Percentiles rank a stretch among this genome's conserved stretches.
These are phyloP conservation scores for Spiraea crenata DNA, from an alignment of 331 rosid genomes.

Conservation along the genomic window DNA sequence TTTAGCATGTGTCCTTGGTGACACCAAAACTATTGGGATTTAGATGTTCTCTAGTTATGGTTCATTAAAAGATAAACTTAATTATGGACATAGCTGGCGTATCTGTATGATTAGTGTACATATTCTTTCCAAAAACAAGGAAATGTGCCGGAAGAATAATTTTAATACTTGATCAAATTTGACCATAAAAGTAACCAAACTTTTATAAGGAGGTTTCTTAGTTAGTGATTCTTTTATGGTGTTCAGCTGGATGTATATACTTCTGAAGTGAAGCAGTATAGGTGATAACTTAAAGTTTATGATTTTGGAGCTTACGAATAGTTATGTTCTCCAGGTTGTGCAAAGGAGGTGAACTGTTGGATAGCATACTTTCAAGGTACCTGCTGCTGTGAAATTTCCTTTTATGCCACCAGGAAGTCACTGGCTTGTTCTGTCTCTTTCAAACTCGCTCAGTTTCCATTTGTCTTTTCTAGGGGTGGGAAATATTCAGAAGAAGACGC, in stretches of 20 bases:
- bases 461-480: constrained; percentile 64
- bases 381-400: constrained; percentile 11
- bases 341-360: constrained; percentile 86
- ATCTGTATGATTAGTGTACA: neutral
- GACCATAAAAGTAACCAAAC: neutral
- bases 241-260: neutral
- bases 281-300: neutral
- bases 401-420: constrained; percentile 14
- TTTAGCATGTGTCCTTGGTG: neutral
- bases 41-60: neutral
- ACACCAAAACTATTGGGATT: neutral
- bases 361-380: constrained; percentile 86
- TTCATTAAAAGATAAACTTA: neutral
- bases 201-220: neutral
- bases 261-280: neutral
- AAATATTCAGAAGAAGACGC: constrained; percentile 87
- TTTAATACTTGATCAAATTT: neutral
- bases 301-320: constrained; percentile 17
- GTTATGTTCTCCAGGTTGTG: constrained; percentile 60
- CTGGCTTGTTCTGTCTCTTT: constrained; percentile 16
- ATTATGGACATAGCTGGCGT: neutral
- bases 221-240: neutral
- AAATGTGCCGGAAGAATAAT: neutral
- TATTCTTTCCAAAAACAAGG: neutral
- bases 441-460: constrained; percentile 20